Conservation (phyloP, 2,329 filamentous ascomycete genomes). For the Aaosphaeria arxii region DNA sequence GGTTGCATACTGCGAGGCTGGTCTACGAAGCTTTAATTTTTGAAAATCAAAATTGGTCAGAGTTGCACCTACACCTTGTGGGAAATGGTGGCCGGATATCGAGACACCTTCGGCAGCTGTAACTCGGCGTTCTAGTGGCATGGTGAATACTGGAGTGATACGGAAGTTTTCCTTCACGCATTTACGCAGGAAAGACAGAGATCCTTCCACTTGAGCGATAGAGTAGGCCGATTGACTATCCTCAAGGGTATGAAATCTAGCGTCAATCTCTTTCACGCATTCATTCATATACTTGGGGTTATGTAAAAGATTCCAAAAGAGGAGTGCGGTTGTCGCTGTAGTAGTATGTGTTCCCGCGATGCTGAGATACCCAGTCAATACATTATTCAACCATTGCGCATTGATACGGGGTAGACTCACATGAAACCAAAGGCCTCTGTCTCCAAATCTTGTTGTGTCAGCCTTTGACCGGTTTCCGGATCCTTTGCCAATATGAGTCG, state of each 20-base stretch:
- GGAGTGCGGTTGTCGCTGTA: constrained; percentile 23
- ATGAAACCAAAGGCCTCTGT: constrained; percentile 40
- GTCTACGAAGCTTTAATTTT: constrained; percentile 7
- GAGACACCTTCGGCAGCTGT: constrained; percentile 16
- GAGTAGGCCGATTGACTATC: not conserved
- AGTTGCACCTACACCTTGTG: constrained; percentile 8
- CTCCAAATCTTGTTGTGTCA: constrained; percentile 30
- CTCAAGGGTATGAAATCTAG: not conserved
- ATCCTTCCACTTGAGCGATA: not conserved
- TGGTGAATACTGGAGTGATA: constrained; percentile 34
- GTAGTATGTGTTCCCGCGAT: constrained; percentile 36
- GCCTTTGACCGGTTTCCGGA: constrained; percentile 32
- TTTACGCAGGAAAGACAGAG: constrained; percentile 22
- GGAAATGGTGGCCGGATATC: constrained; percentile 22
- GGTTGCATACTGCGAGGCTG: constrained; percentile 31
- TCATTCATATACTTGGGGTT: constrained; percentile 17
- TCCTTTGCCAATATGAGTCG: constrained; percentile 36
- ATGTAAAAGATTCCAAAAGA: constrained; percentile 34
- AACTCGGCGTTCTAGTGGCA: constrained; percentile 30
- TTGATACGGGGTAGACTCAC: not conserved
- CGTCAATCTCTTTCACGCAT: constrained; percentile 21
- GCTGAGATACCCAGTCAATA: not conserved
- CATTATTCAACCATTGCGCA: too few relatives aligned
- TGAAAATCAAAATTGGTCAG: not conserved
- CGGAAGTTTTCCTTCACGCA: constrained; percentile 34